Conservation (phyloP, 352 stramenopile genomes). For the Albugo laibachii region DNA sequence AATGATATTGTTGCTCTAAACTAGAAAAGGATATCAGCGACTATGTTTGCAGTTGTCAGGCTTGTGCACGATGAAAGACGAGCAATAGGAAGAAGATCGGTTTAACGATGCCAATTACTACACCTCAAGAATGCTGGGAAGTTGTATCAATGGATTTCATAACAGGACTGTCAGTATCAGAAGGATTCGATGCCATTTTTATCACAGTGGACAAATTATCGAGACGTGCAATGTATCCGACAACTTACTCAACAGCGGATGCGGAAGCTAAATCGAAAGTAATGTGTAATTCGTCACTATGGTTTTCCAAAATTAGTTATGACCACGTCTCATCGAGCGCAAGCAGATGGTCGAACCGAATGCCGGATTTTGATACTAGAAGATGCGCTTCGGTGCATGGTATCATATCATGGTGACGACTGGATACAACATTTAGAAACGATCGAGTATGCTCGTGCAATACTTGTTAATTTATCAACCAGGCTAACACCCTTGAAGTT, state of each 20-base stretch:
- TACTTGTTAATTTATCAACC: conserved; percentile 1
- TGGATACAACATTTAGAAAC: conserved; percentile 2
- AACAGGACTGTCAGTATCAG: conserved; percentile 6
- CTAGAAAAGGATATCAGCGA: conserved; percentile 4
- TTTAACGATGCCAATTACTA: conserved; percentile 1
- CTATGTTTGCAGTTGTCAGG: conserved; percentile 8
- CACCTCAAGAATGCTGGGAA: conserved; percentile 8
- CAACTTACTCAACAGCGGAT: not conserved
- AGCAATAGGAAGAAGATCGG: conserved; percentile 2
- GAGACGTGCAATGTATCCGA: conserved; percentile 6
- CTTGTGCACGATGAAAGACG: conserved; percentile 2
- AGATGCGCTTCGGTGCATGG: conserved; percentile 8
- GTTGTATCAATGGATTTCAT: conserved; percentile 6
- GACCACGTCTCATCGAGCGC: conserved; percentile 4
- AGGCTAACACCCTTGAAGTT: conserved; percentile 7
- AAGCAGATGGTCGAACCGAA: conserved; percentile 10
- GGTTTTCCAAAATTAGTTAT: conserved; percentile 1
- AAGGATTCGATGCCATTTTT: conserved; percentile 4
- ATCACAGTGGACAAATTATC: conserved; percentile 4
- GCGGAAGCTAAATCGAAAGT: too few relatives aligned
- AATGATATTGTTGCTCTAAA: conserved; percentile 5
- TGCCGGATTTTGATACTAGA: conserved; percentile 4
- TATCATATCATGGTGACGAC: conserved; percentile 7
- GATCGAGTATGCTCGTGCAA: conserved; percentile 5
- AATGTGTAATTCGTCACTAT: not conserved